Conservation (phyloP, 2,329 filamentous ascomycete genomes). For the Aotearoamyces nothofagi region DNA sequence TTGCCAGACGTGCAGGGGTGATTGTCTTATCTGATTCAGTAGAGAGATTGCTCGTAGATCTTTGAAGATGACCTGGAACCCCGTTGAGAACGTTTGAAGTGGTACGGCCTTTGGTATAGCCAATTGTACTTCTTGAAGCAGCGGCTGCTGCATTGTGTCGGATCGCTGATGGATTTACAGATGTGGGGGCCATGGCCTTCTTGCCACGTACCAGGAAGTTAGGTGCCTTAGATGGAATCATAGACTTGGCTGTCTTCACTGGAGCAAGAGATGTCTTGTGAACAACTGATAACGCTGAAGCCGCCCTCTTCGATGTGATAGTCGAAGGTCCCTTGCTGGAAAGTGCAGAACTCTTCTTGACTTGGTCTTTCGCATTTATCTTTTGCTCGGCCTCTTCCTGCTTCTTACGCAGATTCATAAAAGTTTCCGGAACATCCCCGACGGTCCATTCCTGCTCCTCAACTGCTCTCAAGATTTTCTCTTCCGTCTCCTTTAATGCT, state of each 20-base stretch:
- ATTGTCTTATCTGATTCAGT: constrained; percentile 23
- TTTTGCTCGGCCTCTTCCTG: constrained; percentile 6
- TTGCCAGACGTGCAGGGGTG: constrained; percentile 29
- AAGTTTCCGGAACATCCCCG: constrained; percentile 35
- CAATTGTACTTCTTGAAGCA: constrained; percentile 67
- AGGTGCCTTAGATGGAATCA: constrained; percentile 20
- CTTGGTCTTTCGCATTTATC: constrained; percentile 3
- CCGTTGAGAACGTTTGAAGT: constrained; percentile 25
- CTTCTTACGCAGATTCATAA: constrained; percentile 16
- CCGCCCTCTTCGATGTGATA: constrained; percentile 37
- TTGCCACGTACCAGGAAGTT: constrained; percentile 19
- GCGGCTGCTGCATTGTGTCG: constrained; percentile 46
- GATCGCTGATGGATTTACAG: constrained; percentile 27
- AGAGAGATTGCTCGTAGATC: constrained; percentile 5
- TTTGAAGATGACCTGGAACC: background rate
- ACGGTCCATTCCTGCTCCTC: constrained; percentile 47
- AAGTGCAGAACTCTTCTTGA: constrained; percentile 8
- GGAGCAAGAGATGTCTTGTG: constrained; percentile 15
- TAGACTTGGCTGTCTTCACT: constrained; percentile 16
- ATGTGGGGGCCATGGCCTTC: constrained; percentile 26
- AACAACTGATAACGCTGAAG: constrained; percentile 32
- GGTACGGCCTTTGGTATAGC: constrained; percentile 65
- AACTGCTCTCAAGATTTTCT: constrained; percentile 51
- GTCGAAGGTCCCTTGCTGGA: constrained; percentile 28
- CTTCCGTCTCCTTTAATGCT: constrained; percentile 40